Conservation (phyloP, 805 yeast species). For the Suhomyces pyralidae region DNA sequence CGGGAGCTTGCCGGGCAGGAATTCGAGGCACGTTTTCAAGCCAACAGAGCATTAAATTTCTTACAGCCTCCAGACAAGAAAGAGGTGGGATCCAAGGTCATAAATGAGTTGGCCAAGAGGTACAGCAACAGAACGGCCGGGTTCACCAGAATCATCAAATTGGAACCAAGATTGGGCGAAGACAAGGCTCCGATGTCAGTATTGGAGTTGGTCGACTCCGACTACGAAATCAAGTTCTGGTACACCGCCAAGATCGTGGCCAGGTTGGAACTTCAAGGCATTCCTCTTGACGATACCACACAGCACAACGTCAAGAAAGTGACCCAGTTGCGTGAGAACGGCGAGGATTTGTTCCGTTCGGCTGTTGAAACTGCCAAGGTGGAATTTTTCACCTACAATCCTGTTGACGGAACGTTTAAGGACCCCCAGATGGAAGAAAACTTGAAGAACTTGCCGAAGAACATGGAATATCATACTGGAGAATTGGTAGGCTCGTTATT, state of each 20-base stretch:
- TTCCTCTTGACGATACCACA: slow-evolving; percentile 50
- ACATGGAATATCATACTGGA: slow-evolving; percentile 26
- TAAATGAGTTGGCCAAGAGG: slow-evolving; percentile 61
- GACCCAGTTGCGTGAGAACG: slow-evolving; percentile 44
- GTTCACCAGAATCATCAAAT: slow-evolving; percentile 75
- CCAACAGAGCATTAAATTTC: slow-evolving; percentile 18
- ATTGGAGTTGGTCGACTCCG: slow-evolving; percentile 75
- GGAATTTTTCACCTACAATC: slow-evolving; percentile 34
- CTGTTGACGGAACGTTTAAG: slow-evolving; percentile 25
- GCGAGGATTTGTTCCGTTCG: slow-evolving; percentile 51
- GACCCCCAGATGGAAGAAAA: slow-evolving; percentile 22
- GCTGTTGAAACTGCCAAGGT: slow-evolving; percentile 54
- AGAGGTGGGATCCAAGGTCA: slow-evolving; percentile 50
- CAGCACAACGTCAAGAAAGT: slow-evolving; percentile 54
- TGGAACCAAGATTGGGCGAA: slow-evolving; percentile 79
- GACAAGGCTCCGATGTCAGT: slow-evolving; percentile 91
- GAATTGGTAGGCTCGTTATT: slow-evolving; percentile 20
- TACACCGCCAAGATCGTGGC: slow-evolving; percentile 80
- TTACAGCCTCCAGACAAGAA: slow-evolving; percentile 26
- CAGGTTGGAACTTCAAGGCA: slow-evolving; percentile 64
- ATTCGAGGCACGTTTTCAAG: slow-evolving; percentile 8
- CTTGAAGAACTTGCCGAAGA: slow-evolving; percentile 32
- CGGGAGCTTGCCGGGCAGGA: slow-evolving; percentile 15
- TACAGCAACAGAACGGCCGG: slow-evolving; percentile 70
- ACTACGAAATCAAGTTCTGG: slow-evolving; percentile 68